A percentile compares a stretch with the other conserved stretches of the same genome.
phyloP scores from a whole-genome alignment of 164 flowering plant genomes.

The Malania oleifera region DNA sequence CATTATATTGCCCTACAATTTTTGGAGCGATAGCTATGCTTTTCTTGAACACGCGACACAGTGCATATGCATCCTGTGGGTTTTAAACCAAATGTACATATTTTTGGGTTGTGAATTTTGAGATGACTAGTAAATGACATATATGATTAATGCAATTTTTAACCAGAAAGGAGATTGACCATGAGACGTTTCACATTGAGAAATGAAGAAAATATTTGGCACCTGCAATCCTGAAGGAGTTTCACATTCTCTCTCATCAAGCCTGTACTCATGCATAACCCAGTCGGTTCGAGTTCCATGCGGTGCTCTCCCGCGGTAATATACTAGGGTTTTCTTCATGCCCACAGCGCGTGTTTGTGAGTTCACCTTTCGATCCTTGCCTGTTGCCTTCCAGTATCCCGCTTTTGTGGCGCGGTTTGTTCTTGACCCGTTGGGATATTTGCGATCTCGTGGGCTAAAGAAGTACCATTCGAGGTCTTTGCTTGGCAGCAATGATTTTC shows the following conservation, averaged over 20 bases:
- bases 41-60: constrained; percentile 89
- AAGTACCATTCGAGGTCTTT: constrained; percentile 95
- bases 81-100: background rate
- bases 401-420: constrained; percentile 93
- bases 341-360: constrained; percentile 72
- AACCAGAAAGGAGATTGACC: background rate
- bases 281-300: constrained; percentile 80
- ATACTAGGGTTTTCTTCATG: constrained; percentile 93
- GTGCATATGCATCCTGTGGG: constrained; percentile 84
- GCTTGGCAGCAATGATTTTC: constrained; percentile 86
- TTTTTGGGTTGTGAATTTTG: background rate
- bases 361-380: constrained; percentile 80
- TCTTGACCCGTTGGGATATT: constrained; percentile 92
- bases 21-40: constrained; percentile 33
- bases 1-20: constrained; percentile 27
- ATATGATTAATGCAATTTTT: background rate
- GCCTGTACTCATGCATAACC: constrained; percentile 98
- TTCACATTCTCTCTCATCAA: constrained; percentile 80
- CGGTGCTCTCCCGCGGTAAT: constrained; percentile 90
- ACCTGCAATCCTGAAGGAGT: constrained; percentile 63
- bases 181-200: background rate
- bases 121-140: background rate
- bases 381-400: constrained; percentile 97
- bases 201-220: background rate
- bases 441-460: constrained; percentile 89